phyloP scores from a whole-genome alignment of 2,329 filamentous ascomycete species.

The Apiospora sp. region DNA sequence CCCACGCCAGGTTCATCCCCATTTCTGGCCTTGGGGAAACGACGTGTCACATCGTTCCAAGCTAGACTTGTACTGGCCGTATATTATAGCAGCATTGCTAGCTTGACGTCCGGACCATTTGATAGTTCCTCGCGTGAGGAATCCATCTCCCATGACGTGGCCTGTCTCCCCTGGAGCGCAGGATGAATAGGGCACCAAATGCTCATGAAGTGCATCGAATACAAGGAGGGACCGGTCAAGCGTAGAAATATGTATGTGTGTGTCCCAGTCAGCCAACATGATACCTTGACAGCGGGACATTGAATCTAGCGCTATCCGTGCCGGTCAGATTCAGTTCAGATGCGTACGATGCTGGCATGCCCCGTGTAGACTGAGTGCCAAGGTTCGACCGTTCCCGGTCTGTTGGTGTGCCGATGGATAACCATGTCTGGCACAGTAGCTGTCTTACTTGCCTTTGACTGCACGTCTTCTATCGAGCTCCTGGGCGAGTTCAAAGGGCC shows the following conservation, averaged over 20 bases:
- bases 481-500: not conserved
- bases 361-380: not conserved
- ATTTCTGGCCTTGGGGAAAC: not conserved
- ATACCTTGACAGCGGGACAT: slow-evolving; percentile 9
- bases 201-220: not conserved
- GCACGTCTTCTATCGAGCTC: not conserved
- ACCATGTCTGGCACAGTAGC: not conserved
- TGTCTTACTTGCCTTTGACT: not conserved
- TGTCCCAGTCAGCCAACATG: not conserved
- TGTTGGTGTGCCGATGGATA: not conserved
- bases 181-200: not conserved
- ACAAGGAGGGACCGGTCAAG: not conserved
- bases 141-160: not conserved
- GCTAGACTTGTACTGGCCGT: not conserved
- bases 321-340: not conserved
- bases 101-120: not conserved
- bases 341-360: not conserved
- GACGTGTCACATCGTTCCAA: not conserved
- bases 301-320: slow-evolving; percentile 3
- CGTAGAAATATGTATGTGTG: not conserved
- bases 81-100: not conserved
- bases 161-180: not conserved
- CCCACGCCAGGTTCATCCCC: slow-evolving; percentile 15
- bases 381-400: not conserved
- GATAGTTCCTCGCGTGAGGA: not conserved